Evolutionary conservation across 1,284 basidiomycete genomes (phyloP), one percentile per base, ranked within the genome.

Genomic region (Ustilago shanxiensis): DNA sequence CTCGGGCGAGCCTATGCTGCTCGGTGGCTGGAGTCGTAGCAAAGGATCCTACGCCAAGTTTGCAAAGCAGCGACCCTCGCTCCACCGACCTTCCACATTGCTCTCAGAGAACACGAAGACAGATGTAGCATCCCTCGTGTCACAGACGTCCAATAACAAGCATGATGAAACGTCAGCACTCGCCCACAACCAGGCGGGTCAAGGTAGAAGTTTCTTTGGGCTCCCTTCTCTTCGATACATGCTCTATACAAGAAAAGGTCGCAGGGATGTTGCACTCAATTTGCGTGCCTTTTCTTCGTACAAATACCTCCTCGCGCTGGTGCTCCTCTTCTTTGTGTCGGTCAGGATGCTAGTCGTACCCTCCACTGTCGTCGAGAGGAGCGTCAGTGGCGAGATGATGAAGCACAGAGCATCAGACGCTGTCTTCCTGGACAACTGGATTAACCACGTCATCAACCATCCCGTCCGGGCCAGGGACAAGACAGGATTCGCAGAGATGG

Each of bases 401-500:
- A 35, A 14, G 22, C 64, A 75, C 53, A 55, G 49, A 20, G 67
- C 64, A 0, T 44, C 41, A 59, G 72, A 70, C 11, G 72, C 72
- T 11, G 67, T 70, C 24, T 75, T 75, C 60, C 64, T 75, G 56
- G 63, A 75, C 52, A 31, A 52, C 37, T 75, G 72, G 72, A 75
- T 70, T 60, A 53, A 75, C 22, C 76, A 78, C 31, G 66, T 78
- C 39, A 65, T 64, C n/a, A 33, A 60, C 49, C 76, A 78, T 24
- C 76, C 76, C 2, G 64, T 78, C 20, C 72, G 73, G 20, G 68
- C 76, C 8, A 44, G 72, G 5, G 76, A 78, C 52, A 71, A 72
- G 47, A 39, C 73, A 0, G 76, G 72, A 33, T 79, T 79, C 31
- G 72, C 77, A 37, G 72, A 79, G 59, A 79, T 79, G 77, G 77